These are phyloP conservation scores for Penicillium sp. DNA, from an alignment of 2,329 filamentous ascomycete genomes.

Conservation along the genomic window DNA sequence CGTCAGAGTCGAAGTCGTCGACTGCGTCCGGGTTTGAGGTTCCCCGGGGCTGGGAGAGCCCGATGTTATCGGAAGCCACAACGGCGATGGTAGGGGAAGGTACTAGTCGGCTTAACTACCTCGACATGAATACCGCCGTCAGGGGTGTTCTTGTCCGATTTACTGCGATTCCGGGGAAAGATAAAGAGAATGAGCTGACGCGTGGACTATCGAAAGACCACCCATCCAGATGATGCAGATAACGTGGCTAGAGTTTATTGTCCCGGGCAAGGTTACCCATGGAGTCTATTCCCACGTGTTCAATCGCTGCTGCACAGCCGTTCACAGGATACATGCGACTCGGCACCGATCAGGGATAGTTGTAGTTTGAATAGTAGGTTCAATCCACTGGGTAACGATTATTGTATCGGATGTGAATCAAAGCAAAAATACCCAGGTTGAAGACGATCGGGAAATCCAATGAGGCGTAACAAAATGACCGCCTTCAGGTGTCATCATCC, in stretches of 20 bases:
- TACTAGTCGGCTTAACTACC: conserved; percentile 6
- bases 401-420: not conserved
- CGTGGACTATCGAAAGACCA: not conserved
- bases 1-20: conserved; percentile 42
- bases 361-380: not conserved
- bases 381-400: not conserved
- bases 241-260: not conserved
- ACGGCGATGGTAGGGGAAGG: conserved; percentile 18
- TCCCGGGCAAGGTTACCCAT: not conserved
- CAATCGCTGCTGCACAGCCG: not conserved
- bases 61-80: conserved; percentile 35
- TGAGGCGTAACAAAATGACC: not conserved
- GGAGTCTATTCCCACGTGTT: conserved; percentile 8
- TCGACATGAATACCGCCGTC: conserved; percentile 9
- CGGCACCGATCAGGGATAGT: not conserved
- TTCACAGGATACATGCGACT: not conserved
- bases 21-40: conserved; percentile 36
- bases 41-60: conserved; percentile 26
- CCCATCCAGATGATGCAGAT: conserved; percentile 12
- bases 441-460: not conserved
- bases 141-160: conserved; percentile 6
- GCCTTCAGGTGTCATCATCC: conserved; percentile 7
- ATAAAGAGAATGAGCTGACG: conserved; percentile 12
- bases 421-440: not conserved
- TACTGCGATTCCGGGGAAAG: conserved; percentile 4